These are phyloP conservation scores for Cercophora newfieldiana DNA, from an alignment of 495 filamentous ascomycete genomes.

Conservation along the genomic window DNA sequence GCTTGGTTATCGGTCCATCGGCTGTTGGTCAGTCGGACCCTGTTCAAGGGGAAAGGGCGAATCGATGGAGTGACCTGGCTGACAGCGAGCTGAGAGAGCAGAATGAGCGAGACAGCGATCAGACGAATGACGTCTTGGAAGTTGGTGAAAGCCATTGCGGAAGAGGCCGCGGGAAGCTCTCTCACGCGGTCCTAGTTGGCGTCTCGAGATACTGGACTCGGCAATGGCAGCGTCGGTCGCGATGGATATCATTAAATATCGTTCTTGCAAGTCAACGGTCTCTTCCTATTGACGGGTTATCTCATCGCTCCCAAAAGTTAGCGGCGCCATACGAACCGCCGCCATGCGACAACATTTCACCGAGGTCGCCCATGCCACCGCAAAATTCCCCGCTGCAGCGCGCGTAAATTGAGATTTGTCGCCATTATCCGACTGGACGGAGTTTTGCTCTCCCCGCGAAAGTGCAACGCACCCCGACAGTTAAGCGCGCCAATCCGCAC, in stretches of 20 bases:
- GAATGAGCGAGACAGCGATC: background rate
- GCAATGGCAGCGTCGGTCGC: too few species aligned
- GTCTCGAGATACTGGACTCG: too few species aligned
- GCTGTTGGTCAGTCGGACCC: constrained; percentile 32
- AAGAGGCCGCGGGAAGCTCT: too few species aligned
- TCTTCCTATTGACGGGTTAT: background rate
- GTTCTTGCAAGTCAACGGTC: background rate
- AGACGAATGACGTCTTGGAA: background rate
- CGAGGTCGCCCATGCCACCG: background rate
- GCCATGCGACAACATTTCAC: background rate
- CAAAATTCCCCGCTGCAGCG: background rate
- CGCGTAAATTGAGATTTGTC: background rate
- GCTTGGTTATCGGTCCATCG: constrained; percentile 39
- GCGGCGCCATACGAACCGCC: background rate
- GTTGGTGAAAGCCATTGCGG: background rate
- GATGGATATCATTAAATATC: too few species aligned
- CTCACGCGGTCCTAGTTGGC: too few species aligned
- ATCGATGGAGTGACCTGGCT: background rate
- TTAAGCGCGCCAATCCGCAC: background rate
- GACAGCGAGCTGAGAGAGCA: background rate
- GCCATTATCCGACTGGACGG: background rate
- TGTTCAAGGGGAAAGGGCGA: constrained; percentile 31
- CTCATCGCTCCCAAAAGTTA: background rate
- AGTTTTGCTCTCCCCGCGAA: background rate
- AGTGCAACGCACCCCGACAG: background rate